Conservation (phyloP, 257 asterid species). For the Ehretia macrophylla region DNA sequence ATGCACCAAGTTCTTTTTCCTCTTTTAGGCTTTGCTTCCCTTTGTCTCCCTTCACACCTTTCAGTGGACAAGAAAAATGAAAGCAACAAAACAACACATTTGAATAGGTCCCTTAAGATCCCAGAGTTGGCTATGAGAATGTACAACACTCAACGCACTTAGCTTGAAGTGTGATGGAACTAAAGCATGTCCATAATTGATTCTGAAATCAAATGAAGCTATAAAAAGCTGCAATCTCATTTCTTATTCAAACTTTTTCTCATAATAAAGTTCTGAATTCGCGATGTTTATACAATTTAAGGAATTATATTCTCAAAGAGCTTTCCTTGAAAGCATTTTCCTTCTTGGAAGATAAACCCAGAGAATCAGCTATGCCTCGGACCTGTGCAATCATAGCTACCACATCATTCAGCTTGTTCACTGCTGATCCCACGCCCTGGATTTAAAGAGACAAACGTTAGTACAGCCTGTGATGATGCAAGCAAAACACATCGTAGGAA, state of each 20-base stretch:
- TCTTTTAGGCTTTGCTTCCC: no score
- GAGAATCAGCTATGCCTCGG: conserved; percentile 56
- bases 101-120: no score
- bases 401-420: conserved; percentile 83
- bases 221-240: no score
- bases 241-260: no score
- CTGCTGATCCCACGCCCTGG: conserved; percentile 94
- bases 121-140: no score
- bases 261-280: neutral
- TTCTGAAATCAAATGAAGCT: neutral
- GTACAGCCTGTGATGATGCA: no score
- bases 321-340: conserved; percentile 18
- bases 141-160: no score
- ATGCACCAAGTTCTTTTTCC: no score
- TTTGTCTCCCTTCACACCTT: no score
- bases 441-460: neutral
- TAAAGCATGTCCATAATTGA: neutral
- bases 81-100: no score
- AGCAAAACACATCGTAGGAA: neutral
- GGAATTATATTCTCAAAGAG: conserved; percentile 30
- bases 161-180: neutral
- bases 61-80: no score
- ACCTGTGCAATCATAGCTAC: conserved; percentile 95
- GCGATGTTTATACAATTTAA: neutral
- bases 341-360: conserved; percentile 28